Conservation (phyloP, 331 rosid species). For the Malus hybrid region DNA sequence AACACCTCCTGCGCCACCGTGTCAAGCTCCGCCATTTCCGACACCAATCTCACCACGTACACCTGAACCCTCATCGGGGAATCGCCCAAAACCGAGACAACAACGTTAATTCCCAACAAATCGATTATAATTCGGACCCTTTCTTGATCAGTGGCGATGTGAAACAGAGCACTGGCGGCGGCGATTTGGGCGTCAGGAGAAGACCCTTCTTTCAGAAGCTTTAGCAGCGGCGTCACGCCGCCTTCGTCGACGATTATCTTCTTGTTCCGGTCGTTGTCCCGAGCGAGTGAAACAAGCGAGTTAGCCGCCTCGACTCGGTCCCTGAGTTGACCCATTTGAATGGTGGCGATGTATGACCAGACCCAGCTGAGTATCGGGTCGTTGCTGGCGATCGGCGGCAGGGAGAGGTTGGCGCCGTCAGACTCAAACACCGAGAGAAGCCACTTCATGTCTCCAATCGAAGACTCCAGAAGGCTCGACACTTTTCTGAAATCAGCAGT, state of each 20-base stretch:
- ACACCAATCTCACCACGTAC: conserved; percentile 52
- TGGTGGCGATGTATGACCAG: conserved; percentile 55
- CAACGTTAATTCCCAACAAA: conserved; percentile 36
- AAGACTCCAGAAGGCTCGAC: conserved; percentile 49
- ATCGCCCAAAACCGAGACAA: conserved; percentile 61
- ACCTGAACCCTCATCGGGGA: conserved; percentile 59
- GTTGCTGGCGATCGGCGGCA: conserved; percentile 74
- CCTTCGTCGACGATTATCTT: conserved; percentile 71
- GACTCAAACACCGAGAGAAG: conserved; percentile 54
- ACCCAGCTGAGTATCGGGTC: conserved; percentile 86
- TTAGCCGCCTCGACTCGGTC: conserved; percentile 66
- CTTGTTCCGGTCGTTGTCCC: conserved; percentile 54
- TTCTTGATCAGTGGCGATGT: conserved; percentile 36
- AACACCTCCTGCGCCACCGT: conserved; percentile 56
- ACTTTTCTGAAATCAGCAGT: conserved; percentile 63
- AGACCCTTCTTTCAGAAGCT: conserved; percentile 57
- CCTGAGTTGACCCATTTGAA: conserved; percentile 70
- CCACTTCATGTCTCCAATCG: conserved; percentile 74
- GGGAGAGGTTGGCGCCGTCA: conserved; percentile 42
- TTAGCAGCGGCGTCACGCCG: conserved; percentile 60
- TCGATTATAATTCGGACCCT: conserved; percentile 15
- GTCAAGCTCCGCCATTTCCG: conserved; percentile 54
- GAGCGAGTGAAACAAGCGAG: conserved; percentile 39
- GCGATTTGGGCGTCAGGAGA: conserved; percentile 67
- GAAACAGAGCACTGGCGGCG: conserved; percentile 54